phyloP scores from a whole-genome alignment of 1,139 yeast genomes.

The Taphrina betulina region DNA sequence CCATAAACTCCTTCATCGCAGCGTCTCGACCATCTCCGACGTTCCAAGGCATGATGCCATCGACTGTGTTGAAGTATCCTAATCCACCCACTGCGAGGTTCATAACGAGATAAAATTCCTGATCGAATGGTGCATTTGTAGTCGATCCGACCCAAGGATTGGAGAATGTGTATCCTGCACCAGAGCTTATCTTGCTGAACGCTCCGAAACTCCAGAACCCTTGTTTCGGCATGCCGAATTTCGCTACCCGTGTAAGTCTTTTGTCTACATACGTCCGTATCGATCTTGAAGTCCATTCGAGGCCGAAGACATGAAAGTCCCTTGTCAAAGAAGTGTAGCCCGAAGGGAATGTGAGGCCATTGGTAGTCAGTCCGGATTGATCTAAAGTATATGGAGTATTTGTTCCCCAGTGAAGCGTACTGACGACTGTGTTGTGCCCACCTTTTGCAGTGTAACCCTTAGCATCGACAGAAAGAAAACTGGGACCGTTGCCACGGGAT shows the following conservation, averaged over 20 bases:
- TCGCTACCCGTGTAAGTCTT: constrained; percentile 35
- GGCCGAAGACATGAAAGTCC: constrained; percentile 35
- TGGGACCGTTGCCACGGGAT: constrained; percentile 37
- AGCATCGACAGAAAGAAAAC: constrained; percentile 32
- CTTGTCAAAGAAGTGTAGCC: constrained; percentile 24
- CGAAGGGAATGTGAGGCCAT: constrained; percentile 32
- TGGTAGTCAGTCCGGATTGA: constrained; percentile 33
- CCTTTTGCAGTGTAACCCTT: constrained; percentile 5
- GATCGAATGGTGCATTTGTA: constrained; percentile 36
- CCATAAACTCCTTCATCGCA: constrained; percentile 30
- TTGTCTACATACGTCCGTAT: constrained; percentile 37
- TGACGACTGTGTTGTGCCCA: constrained; percentile 34
- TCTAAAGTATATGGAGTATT: constrained; percentile 22
- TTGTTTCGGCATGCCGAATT: constrained; percentile 23
- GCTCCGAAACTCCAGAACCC: constrained; percentile 35
- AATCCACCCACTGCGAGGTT: constrained; percentile 39
- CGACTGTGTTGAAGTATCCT: constrained; percentile 35
- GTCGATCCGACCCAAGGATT: constrained; percentile 35
- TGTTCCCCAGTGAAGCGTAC: constrained; percentile 38
- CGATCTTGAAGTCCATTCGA: constrained; percentile 37
- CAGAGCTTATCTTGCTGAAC: constrained; percentile 30
- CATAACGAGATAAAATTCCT: constrained; percentile 36
- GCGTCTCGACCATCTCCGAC: constrained; percentile 34
- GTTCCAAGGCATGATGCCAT: constrained; percentile 36
- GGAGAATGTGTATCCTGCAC: constrained; percentile 9